phyloP scores from a whole-genome alignment of 2,329 filamentous ascomycete species.

The Colletotrichum chlorophyti region DNA sequence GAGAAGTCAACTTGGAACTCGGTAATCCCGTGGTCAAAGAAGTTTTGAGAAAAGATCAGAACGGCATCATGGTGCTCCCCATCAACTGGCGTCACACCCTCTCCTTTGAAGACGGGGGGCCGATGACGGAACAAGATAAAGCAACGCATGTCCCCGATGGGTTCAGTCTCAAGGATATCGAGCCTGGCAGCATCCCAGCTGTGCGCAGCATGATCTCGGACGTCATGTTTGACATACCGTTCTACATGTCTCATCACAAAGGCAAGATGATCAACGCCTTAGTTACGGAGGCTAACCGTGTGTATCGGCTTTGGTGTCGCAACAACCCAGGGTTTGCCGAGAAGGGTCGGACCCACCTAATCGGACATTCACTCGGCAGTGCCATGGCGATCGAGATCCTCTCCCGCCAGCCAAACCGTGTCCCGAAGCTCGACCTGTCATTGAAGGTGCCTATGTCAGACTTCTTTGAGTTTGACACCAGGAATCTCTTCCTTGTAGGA shows the following conservation, averaged over 20 bases:
- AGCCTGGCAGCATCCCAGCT: constrained; percentile 86
- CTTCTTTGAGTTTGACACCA: constrained; percentile 91
- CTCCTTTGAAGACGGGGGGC: constrained; percentile 82
- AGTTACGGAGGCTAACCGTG: constrained; percentile 87
- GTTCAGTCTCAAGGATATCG: constrained; percentile 82
- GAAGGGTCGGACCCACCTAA: constrained; percentile 84
- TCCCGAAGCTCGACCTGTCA: constrained; percentile 58
- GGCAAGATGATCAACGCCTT: constrained; percentile 92
- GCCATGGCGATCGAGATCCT: constrained; percentile 94
- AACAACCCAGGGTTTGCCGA: constrained; percentile 90
- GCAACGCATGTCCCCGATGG: constrained; percentile 64
- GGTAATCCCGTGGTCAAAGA: constrained; percentile 75
- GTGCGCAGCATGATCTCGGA: constrained; percentile 95
- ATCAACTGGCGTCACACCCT: constrained; percentile 93
- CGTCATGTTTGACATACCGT: constrained; percentile 98
- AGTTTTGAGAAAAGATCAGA: constrained; percentile 77
- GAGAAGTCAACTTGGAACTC: constrained; percentile 86
- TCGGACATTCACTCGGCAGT: constrained; percentile 92
- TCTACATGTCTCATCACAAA: constrained; percentile 96
- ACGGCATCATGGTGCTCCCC: constrained; percentile 91
- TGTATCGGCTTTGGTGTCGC: constrained; percentile 93
- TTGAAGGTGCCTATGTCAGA: constrained; percentile 52
- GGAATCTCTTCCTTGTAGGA: constrained; percentile 86
- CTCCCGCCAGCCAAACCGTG: constrained; percentile 81
- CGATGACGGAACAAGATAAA: constrained; percentile 60